These are phyloP conservation scores for Nicotiana knightiana DNA, from an alignment of 257 asterid species.

Conservation along the genomic window DNA sequence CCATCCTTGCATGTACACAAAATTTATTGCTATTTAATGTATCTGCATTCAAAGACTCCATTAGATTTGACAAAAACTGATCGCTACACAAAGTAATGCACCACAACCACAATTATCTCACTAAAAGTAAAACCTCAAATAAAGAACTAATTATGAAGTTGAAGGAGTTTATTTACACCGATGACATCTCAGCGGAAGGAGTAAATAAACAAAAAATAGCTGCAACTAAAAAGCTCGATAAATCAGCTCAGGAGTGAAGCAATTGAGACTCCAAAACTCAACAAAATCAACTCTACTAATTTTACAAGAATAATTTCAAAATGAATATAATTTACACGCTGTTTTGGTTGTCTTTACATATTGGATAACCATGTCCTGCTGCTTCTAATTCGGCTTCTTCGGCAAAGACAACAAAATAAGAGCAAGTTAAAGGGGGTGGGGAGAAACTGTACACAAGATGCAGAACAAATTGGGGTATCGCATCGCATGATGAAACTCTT, in stretches of 20 bases:
- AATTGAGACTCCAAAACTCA: neutral
- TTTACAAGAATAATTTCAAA: neutral
- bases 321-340: neutral
- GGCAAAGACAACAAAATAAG: neutral
- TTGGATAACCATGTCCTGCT: neutral
- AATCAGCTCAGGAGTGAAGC: neutral
- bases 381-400: neutral
- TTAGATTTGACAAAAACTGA: neutral
- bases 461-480: neutral
- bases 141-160: neutral
- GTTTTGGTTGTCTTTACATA: neutral
- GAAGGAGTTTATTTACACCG: neutral
- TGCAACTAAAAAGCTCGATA: neutral
- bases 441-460: constrained; percentile 1
- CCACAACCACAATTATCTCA: neutral
- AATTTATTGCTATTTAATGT: neutral
- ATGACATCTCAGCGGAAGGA: neutral
- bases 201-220: neutral
- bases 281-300: neutral
- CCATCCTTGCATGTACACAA: neutral
- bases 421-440: neutral
- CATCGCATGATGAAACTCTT: neutral
- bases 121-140: neutral
- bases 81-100: neutral
- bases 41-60: neutral